phyloP scores from a whole-genome alignment of 441 rosid species.

The Bocquillonia castaneifolia region DNA sequence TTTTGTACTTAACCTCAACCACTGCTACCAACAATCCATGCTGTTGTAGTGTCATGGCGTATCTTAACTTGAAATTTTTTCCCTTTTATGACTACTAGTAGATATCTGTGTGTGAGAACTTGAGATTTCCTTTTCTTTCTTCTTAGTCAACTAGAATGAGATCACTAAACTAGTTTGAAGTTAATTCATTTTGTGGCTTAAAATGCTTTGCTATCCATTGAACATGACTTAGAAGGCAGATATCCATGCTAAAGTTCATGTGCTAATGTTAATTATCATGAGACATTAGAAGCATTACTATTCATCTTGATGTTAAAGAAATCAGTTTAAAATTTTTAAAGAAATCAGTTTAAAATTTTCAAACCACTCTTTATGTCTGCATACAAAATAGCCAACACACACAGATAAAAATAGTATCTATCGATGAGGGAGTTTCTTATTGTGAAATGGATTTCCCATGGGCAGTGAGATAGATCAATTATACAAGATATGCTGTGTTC shows the following conservation, averaged over 20 bases:
- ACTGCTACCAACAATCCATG: not conserved
- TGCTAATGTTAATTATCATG: not conserved
- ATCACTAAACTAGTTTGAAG: not conserved
- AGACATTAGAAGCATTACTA: not conserved
- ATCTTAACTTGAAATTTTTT: not conserved
- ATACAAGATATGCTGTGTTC: constrained; percentile 82
- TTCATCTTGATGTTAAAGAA: not conserved
- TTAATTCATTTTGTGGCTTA: not conserved
- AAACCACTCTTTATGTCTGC: too few relatives aligned
- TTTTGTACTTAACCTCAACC: not conserved
- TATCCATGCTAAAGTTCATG: not conserved
- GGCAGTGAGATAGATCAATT: constrained; percentile 92
- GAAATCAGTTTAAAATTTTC: too few relatives aligned
- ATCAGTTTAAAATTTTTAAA: not conserved
- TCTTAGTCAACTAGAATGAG: not conserved
- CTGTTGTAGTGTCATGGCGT: not conserved
- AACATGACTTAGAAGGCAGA: not conserved
- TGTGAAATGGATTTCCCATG: constrained; percentile 16
- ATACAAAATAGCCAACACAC: too few relatives aligned
- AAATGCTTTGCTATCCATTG: not conserved
- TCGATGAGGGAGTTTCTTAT: constrained; percentile 11
- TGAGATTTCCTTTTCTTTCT: not conserved
- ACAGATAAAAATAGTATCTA: not conserved
- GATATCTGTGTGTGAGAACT: not conserved
- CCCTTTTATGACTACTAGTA: not conserved